A percentile compares a stretch with the other conserved stretches of the same genome.
phyloP scores from a whole-genome alignment of 1,284 basidiomycete species.

The Psilocybe mexicana region DNA sequence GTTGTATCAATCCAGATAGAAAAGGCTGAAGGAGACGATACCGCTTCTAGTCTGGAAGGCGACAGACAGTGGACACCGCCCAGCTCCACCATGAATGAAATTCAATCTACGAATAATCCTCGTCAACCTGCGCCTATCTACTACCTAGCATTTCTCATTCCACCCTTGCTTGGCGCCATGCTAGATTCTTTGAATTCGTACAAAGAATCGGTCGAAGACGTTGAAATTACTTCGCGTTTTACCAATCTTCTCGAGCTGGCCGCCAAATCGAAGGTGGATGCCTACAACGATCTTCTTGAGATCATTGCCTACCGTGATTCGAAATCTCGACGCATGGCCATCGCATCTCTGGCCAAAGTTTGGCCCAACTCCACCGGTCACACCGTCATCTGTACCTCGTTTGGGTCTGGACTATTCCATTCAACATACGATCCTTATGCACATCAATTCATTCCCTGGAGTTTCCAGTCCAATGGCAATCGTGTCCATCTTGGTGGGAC shows the following conservation, averaged over 20 bases:
- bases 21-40: slow-evolving; percentile 40
- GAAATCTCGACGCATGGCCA: slow-evolving; percentile 53
- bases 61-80: slow-evolving; percentile 3
- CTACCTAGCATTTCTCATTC: slow-evolving; percentile 56
- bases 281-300: slow-evolving; percentile 68
- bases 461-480: slow-evolving; percentile 39
- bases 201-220: slow-evolving; percentile 27
- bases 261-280: slow-evolving; percentile 63
- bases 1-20: slow-evolving; percentile 56
- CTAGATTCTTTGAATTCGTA: slow-evolving; percentile 53
- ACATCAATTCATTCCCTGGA: slow-evolving; percentile 72
- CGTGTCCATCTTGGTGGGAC: slow-evolving; percentile 36
- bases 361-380: slow-evolving; percentile 74
- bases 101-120: slow-evolving; percentile 58
- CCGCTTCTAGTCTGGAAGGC: not conserved
- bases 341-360: slow-evolving; percentile 56
- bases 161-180: slow-evolving; percentile 59
- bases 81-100: slow-evolving; percentile 15
- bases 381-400: slow-evolving; percentile 51
- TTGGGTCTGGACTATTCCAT: slow-evolving; percentile 35
- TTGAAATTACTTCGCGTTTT: slow-evolving; percentile 51
- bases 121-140: slow-evolving; percentile 56
- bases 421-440: slow-evolving; percentile 40
- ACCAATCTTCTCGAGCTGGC: slow-evolving; percentile 60
- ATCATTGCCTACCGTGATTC: slow-evolving; percentile 66